These are phyloP conservation scores for Actinidia chinensis DNA, from an alignment of 179 eudicot species.

Conservation along the genomic window DNA sequence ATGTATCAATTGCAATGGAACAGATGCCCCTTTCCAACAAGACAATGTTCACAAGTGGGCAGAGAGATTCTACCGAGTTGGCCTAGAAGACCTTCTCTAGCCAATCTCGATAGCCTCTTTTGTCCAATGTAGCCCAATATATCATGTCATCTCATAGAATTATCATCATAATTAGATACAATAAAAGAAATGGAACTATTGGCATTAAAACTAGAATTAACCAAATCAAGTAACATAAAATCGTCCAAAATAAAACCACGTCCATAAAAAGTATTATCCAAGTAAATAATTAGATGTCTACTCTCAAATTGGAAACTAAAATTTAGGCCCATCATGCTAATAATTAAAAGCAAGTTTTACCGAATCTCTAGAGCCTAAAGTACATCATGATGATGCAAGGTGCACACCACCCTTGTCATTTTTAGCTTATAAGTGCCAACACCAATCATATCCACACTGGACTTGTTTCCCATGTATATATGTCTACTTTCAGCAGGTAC, in stretches of 20 bases:
- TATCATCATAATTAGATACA: neutral
- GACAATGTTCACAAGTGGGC: neutral
- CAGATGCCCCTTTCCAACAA: constrained; percentile 7
- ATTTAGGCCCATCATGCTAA: no score
- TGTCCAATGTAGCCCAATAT: neutral
- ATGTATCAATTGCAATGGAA: neutral
- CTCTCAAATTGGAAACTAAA: no score
- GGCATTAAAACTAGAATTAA: neutral
- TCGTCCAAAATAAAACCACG: neutral
- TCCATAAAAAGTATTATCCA: neutral
- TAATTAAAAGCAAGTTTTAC: no score
- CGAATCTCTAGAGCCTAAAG: no score
- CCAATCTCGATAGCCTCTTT: neutral
- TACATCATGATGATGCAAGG: no score
- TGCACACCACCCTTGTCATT: no score
- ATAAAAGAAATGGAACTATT: neutral
- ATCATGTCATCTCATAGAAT: neutral
- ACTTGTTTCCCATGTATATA: neutral
- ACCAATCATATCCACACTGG: no score
- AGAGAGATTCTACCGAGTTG: neutral
- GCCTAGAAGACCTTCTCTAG: neutral
- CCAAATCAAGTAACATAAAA: neutral
- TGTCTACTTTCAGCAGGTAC: neutral
- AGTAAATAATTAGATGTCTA: no score
- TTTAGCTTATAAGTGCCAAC: no score